These are phyloP conservation scores for Leucoagaricus sp. DNA, from an alignment of 1,284 basidiomycete species.

Conservation along the genomic window DNA sequence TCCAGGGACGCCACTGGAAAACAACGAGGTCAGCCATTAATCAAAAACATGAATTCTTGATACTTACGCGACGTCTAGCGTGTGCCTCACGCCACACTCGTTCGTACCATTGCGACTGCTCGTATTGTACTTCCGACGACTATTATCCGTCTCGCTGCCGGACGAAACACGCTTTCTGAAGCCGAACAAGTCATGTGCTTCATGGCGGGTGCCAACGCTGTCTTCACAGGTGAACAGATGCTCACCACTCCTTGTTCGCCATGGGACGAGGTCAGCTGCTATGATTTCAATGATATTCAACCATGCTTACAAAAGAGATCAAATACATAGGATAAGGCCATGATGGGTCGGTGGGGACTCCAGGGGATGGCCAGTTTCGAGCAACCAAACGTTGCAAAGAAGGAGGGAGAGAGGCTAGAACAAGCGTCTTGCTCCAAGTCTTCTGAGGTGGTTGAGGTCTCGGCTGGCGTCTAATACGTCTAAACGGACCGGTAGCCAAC, in stretches of 20 bases:
- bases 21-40: conserved; percentile 56
- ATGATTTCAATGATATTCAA: not conserved
- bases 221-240: conserved; percentile 98
- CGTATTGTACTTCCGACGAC: conserved; percentile 90
- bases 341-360: conserved; percentile 94
- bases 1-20: conserved; percentile 71
- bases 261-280: conserved; percentile 72
- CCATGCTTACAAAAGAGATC: not conserved
- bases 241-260: conserved; percentile 94
- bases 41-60: not conserved
- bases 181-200: conserved; percentile 97
- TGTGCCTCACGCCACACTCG: conserved; percentile 80
- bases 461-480: conserved; percentile 5
- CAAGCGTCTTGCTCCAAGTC: conserved; percentile 11
- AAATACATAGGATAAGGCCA: conserved; percentile 90
- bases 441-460: conserved; percentile 13
- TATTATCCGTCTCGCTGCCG: conserved; percentile 95
- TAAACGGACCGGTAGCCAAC: no score
- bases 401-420: conserved; percentile 45
- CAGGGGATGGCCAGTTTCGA: conserved; percentile 90
- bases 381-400: conserved; percentile 53
- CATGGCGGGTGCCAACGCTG: conserved; percentile 97
- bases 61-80: conserved; percentile 47
- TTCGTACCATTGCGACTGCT: conserved; percentile 95
- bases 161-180: conserved; percentile 88